Evolutionary conservation across 164 flowering plant species (phyloP).

Genomic region (Vitis labrusca): DNA sequence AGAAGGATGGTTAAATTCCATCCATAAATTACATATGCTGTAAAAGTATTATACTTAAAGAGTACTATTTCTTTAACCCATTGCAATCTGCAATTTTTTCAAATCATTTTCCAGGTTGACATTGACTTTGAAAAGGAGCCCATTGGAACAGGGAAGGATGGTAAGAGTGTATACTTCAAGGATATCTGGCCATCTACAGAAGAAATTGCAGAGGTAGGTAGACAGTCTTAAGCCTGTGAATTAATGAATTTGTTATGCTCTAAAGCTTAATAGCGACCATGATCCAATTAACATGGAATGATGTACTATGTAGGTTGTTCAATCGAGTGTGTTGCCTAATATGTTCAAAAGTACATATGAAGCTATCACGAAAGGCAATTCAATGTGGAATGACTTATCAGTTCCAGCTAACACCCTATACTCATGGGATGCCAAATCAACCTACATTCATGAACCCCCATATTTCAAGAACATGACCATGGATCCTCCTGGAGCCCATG

Average conservation of each 20-base stretch:
- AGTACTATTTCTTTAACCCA: no score
- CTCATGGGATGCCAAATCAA: constrained; percentile 79
- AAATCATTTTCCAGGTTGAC: constrained; percentile 62
- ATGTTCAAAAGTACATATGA: constrained; percentile 77
- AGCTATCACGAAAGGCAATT: constrained; percentile 74
- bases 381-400: constrained; percentile 73
- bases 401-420: constrained; percentile 50
- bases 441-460: constrained; percentile 88
- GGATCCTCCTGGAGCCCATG: constrained; percentile 81
- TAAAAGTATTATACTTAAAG: no score
- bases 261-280: background rate
- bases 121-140: constrained; percentile 92
- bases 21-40: no score
- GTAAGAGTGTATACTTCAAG: constrained; percentile 69
- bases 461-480: constrained; percentile 81
- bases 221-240: background rate
- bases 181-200: constrained; percentile 94
- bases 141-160: constrained; percentile 83
- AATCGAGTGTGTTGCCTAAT: constrained; percentile 73
- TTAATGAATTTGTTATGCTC: background rate
- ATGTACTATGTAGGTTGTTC: constrained; percentile 50
- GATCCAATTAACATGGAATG: constrained; percentile 11
- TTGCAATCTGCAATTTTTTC: background rate
- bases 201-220: constrained; percentile 75
- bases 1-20: no score